phyloP scores from a whole-genome alignment of 2,329 filamentous ascomycete genomes.

The Colletotrichum phormii region DNA sequence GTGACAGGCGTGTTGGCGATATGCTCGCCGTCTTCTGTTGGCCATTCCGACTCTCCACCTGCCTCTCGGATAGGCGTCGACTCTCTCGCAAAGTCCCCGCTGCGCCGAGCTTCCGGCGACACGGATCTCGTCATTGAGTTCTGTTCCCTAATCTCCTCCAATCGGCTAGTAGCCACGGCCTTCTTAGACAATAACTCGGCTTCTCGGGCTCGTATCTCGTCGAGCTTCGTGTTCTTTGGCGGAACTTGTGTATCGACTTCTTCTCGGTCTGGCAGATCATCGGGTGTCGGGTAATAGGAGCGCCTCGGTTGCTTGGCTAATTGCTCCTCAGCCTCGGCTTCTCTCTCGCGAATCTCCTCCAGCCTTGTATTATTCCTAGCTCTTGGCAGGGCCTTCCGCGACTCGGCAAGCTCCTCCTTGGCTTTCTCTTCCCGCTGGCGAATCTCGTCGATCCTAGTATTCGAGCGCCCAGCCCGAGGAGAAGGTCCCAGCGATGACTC shows the following conservation, averaged over 20 bases:
- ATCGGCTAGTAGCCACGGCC: constrained; percentile 59
- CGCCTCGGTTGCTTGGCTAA: constrained; percentile 1
- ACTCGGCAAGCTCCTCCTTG: constrained; percentile 19
- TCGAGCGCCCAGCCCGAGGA: constrained; percentile 44
- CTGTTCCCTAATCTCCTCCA: constrained; percentile 65
- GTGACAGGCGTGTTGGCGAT: constrained; percentile 55
- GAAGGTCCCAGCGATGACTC: not conserved
- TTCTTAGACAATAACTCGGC: constrained; percentile 57
- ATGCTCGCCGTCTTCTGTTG: constrained; percentile 44
- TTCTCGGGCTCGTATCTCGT: constrained; percentile 60
- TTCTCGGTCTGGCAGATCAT: constrained; percentile 52
- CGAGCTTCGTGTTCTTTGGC: constrained; percentile 57
- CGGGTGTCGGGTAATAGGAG: constrained; percentile 42
- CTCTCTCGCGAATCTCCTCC: constrained; percentile 57
- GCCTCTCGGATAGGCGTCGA: constrained; percentile 18
- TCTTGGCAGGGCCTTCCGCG: constrained; percentile 7
- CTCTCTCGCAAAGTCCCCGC: constrained; percentile 41
- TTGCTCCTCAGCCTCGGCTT: constrained; percentile 48
- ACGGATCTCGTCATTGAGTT: constrained; percentile 59
- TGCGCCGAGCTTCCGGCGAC: constrained; percentile 53
- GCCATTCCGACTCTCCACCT: not conserved
- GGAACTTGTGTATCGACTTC: constrained; percentile 37
- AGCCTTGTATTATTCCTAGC: constrained; percentile 53
- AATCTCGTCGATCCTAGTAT: constrained; percentile 63
- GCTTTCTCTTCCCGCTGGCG: constrained; percentile 54